Evolutionary conservation across 495 filamentous ascomycete species (phyloP), one percentile per base, ranked within the genome.

Genomic region (Aspergillus sclerotiicarbonarius): DNA sequence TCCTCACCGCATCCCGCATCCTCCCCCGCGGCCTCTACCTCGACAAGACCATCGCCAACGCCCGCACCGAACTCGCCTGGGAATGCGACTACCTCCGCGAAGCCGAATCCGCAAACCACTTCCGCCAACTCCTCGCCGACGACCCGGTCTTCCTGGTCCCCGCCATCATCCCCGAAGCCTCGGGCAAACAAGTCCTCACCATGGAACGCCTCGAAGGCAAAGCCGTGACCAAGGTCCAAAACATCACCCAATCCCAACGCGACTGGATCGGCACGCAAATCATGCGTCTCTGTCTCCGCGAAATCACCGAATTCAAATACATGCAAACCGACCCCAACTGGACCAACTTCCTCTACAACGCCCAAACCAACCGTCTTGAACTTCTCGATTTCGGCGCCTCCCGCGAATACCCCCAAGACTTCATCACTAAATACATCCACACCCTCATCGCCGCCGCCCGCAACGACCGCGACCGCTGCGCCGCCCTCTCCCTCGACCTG

Each of bases 261-360:
- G 92, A 98, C 78, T 96, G 91, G 86, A 80, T 82, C 55, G 94
- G 94, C 48, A 94, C 89, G 3, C 90, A 97, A 65, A 90, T 98
- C 62, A 80, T 98, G 51, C 90, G 92, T 10, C 83, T 98, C 16
- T 97, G 94, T 67, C 82, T 98, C 35, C 89, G 92, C 49, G 94
- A 98, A 71, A 91, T 98, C 65, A 84, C 82, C 54, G 90, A 96
- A 64, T 98, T 96, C 79, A 83, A 78, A 44, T 98, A 94, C 79
- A 98, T 98, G 94, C 94, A 98, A 74, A 98, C 94, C 25, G 94
- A 98, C 73, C 94, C 94, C 18, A 98, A 98, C 78, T 98, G 95
- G 94, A 98, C 95, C n/a, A 98, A 98, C 68, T 98, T 98, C 77
- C 77, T 98, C 29, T 98, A 90, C 78, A 96, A 98, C 68, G 71